Evolutionary conservation across 1,284 basidiomycete genomes (phyloP), one percentile per base, ranked within the genome.

Genomic region (Puccinia novopanici): DNA sequence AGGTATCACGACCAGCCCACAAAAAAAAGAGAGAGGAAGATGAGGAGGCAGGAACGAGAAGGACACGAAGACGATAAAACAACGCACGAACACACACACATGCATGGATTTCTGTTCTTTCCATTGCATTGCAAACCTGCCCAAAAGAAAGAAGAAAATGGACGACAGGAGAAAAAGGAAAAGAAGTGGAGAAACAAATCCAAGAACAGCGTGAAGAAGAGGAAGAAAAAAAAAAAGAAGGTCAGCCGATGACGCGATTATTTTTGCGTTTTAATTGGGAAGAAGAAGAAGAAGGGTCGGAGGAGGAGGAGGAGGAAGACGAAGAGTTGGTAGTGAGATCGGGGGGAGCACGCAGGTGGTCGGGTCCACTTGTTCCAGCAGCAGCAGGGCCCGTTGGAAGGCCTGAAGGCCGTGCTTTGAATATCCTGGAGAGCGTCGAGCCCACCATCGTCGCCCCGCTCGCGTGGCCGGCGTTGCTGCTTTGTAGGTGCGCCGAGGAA

Each of bases 211-310:
- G 34, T 34, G 34, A 34, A 34, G 1, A 34, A 34, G 34, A 34
- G 34, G 34, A 34, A 34, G 4, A 34, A 34, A 34, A 34, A 34
- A 34, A 1, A 34, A 34, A 34, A 4, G 34, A 61, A 61, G 30
- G 10, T 61, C 59, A 61, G 15, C 59, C 59, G 30, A 61, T 61
- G 5, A 61, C 59, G 30, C 59, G 59, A 17, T 37, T 61, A 27
- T 37, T 61, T 61, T 61, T 61, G 59, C 59, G 59, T 61, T 61
- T 61, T 2, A 61, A 34, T 48, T 48, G 45, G 2, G 45, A 48
- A 19, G 45, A 48, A 19, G 59, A 13, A 30, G 59, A 34, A 30
- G 59, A 34, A 19, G 59, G 30, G 59, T 61, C 59, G 30, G 8
- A 13, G 15, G 55, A 10, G 30, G 8, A 13, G 15, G 55, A 10